These are phyloP conservation scores for Amylostereum areolatum DNA, from an alignment of 1,284 basidiomycete genomes.

Conservation along the genomic window DNA sequence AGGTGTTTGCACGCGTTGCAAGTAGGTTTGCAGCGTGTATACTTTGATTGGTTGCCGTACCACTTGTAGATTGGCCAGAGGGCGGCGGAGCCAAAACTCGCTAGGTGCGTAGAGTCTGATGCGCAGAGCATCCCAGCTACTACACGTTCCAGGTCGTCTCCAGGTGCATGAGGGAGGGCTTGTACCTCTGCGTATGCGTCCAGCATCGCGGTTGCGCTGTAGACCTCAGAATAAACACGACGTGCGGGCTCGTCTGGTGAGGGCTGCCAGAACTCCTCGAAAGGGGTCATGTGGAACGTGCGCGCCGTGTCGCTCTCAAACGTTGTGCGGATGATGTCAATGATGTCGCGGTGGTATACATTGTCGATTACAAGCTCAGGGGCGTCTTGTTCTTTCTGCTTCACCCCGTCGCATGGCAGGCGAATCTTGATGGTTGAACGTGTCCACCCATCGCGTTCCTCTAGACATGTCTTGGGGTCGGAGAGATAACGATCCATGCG, in stretches of 20 bases:
- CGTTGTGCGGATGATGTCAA: too few relatives aligned
- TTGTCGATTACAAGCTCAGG: too few relatives aligned
- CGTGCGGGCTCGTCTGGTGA: not conserved
- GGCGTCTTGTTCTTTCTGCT: too few relatives aligned
- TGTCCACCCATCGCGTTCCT: too few relatives aligned
- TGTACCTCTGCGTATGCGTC: constrained; percentile 20
- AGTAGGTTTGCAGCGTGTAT: constrained; percentile 13
- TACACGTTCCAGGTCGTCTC: constrained; percentile 15
- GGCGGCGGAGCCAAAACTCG: constrained; percentile 21
- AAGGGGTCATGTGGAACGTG: not conserved
- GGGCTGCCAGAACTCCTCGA: not conserved
- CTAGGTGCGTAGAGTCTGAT: constrained; percentile 24
- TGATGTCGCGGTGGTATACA: too few relatives aligned
- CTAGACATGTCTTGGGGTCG: too few relatives aligned
- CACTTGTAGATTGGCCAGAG: constrained; percentile 25
- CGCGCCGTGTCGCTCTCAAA: too few relatives aligned
- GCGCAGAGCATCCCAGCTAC: constrained; percentile 20
- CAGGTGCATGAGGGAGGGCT: constrained; percentile 7
- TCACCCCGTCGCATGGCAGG: too few relatives aligned
- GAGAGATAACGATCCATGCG: too few relatives aligned
- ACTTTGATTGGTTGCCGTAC: constrained; percentile 25
- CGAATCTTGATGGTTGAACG: too few relatives aligned
- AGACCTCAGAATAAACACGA: not conserved
- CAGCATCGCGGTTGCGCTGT: not conserved
- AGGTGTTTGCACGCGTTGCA: constrained; percentile 14